A percentile compares a stretch with the other conserved stretches of the same genome.
Evolutionary conservation across 75 land plant genomes (phyloP).

Genomic region (Sequoia sempervirens): DNA sequence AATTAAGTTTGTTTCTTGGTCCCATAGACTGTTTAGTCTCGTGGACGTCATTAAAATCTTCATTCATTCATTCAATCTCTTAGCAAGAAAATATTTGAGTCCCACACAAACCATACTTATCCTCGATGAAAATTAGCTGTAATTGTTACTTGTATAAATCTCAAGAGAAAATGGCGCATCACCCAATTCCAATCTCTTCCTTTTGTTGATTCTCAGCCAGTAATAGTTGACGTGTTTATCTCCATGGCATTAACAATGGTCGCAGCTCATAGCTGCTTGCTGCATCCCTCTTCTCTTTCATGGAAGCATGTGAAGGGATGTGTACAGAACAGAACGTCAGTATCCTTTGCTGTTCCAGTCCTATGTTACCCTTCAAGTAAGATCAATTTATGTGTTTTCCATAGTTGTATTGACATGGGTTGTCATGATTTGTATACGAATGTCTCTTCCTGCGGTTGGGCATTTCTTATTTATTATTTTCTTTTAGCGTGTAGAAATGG

Average conservation of each 20-base stretch:
- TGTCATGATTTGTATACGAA: background rate
- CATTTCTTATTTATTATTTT: background rate
- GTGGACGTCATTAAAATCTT: too few relatives aligned
- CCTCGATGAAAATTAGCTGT: too few relatives aligned
- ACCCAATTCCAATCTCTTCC: background rate
- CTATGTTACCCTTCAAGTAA: slow-evolving; percentile 9
- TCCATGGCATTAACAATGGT: background rate
- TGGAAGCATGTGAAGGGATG: background rate
- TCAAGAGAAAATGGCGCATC: too few relatives aligned
- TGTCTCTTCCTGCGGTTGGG: background rate
- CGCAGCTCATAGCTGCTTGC: background rate
- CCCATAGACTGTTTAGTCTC: too few relatives aligned
- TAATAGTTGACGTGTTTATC: background rate
- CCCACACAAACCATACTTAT: too few relatives aligned
- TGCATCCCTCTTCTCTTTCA: background rate
- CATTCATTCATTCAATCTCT: too few relatives aligned
- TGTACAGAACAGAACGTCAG: background rate
- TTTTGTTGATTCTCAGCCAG: background rate
- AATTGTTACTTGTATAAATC: too few relatives aligned
- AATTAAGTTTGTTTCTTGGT: too few relatives aligned
- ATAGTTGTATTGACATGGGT: background rate
- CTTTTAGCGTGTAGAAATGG: background rate
- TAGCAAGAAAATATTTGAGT: too few relatives aligned
- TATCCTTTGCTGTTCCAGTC: background rate
- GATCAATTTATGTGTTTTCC: background rate